Evolutionary conservation across 805 yeast species (phyloP), one percentile per base, ranked within the genome.

Genomic region (Pichia exigua): DNA sequence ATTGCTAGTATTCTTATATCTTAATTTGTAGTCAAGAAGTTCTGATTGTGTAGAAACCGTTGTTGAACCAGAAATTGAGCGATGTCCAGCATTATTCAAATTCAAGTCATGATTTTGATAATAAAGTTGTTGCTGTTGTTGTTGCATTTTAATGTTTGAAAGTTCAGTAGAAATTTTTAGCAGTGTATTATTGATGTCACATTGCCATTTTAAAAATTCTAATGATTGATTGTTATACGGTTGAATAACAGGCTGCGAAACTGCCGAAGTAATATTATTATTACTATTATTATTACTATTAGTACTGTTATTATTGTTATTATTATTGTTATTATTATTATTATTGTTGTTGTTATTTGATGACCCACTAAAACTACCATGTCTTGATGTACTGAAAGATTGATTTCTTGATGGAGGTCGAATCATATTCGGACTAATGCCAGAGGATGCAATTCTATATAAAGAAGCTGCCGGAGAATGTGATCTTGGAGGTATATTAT

Each of bases 141-240:
- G n/a, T 17, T 44, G 42, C 21, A 32, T 5, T 35, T 51, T 47
- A 50, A 62, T 41, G 39, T 54, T 59, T 8, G 64, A 56, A 18
- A 68, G 54, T 47, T 78, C 82, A 48, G 69, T 63, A 18, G 75
- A 68, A 42, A 79, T 69, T 59, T 73, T 71, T 53, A 68, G 70
- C 49, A 79, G 65, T 9, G 79, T 67, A 46, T 70, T 57, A 54
- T 77, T 78, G 46, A 78, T 74, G 50, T 78, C 82, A 32, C 70
- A 71, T 59, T 77, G 82, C 83, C 83, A 78, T 45, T 67, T 70
- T 42, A 72, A 66, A 54, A 78, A 73, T 42, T 77, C 82, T 7
- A 59, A 18, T 46, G 54, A 53, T 42, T 70, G 73, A 48, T 45
- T 30, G 20, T 40, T 35, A 32, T 42, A 18, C 48, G 39, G 43